These are phyloP conservation scores for Russula ochroleuca DNA, from an alignment of 768 basidiomycete genomes.

Conservation along the genomic window DNA sequence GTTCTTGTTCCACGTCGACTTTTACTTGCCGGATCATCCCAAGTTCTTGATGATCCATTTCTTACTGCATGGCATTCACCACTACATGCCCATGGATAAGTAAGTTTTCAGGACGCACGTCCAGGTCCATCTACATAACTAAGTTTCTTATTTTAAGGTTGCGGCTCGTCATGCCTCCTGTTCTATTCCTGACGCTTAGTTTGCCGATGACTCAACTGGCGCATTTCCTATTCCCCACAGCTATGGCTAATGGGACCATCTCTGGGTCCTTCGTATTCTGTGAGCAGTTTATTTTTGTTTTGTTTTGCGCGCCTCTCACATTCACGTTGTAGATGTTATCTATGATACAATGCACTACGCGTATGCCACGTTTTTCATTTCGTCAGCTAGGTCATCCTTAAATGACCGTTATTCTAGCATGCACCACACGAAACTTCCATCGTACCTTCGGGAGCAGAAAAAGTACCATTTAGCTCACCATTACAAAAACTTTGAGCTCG, in stretches of 20 bases:
- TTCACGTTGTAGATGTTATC: constrained; percentile 53
- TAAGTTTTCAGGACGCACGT: constrained; percentile 35
- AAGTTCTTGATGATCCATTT: constrained; percentile 84
- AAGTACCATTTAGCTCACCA: constrained; percentile 97
- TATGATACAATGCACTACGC: constrained; percentile 94
- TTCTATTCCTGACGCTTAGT: constrained; percentile 70
- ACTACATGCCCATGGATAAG: constrained; percentile 96
- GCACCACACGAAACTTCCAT: constrained; percentile 82
- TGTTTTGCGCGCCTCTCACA: constrained; percentile 17
- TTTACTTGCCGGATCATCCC: constrained; percentile 76
- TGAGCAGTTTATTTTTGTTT: constrained; percentile 36
- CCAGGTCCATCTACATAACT: constrained; percentile 12
- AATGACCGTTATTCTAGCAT: constrained; percentile 42
- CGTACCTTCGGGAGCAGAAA: constrained; percentile 90
- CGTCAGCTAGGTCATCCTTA: background rate
- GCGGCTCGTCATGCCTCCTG: constrained; percentile 95
- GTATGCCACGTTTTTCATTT: constrained; percentile 40
- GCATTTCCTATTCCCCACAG: constrained; percentile 72
- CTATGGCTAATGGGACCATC: constrained; percentile 89
- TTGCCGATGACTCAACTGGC: constrained; percentile 85
- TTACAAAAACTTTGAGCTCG: constrained; percentile 97
- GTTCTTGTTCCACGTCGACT: constrained; percentile 96
- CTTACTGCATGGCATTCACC: constrained; percentile 91
- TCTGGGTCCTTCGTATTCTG: constrained; percentile 73
- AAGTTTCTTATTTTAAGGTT: constrained; percentile 43